Conservation (phyloP, 2,329 filamentous ascomycete genomes). For the Hymenoscyphus occultus region DNA sequence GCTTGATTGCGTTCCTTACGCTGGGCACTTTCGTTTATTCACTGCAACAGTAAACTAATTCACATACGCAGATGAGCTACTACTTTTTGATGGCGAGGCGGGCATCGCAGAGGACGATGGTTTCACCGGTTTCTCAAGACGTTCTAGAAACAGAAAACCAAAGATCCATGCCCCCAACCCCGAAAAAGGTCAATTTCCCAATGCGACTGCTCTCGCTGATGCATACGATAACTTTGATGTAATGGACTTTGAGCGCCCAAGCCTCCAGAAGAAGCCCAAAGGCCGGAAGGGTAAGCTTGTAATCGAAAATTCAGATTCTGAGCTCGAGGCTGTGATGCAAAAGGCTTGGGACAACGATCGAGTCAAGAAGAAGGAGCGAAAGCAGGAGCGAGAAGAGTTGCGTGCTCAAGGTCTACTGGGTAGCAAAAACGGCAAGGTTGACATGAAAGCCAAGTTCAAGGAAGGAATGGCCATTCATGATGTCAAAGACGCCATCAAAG, state of each 20-base stretch:
- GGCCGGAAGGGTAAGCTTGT: constrained; percentile 53
- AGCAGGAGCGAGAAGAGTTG: constrained; percentile 66
- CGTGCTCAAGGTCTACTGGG: constrained; percentile 65
- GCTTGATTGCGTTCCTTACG: not conserved
- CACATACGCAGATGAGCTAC: not conserved
- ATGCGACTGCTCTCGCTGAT: constrained; percentile 54
- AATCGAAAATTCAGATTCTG: constrained; percentile 60
- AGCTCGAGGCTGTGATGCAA: constrained; percentile 59
- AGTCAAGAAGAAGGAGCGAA: constrained; percentile 67
- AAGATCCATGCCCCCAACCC: constrained; percentile 28
- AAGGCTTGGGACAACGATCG: constrained; percentile 65
- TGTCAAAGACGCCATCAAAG: constrained; percentile 67
- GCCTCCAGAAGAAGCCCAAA: constrained; percentile 62
- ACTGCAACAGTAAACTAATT: not conserved
- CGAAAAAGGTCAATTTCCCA: constrained; percentile 45
- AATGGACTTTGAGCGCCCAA: constrained; percentile 77
- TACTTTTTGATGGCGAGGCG: constrained; percentile 44
- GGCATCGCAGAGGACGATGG: constrained; percentile 30
- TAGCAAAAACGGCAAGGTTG: constrained; percentile 48
- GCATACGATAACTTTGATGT: constrained; percentile 68
- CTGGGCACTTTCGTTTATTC: not conserved
- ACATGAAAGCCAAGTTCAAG: constrained; percentile 67
- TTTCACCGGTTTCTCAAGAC: constrained; percentile 15
- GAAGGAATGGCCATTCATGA: constrained; percentile 69
- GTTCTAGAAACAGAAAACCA: constrained; percentile 20